Percentiles rank a stretch among this genome's conserved stretches.
phyloP scores from a whole-genome alignment of 2,329 filamentous ascomycete genomes.

The Xylariaceae sp. region DNA sequence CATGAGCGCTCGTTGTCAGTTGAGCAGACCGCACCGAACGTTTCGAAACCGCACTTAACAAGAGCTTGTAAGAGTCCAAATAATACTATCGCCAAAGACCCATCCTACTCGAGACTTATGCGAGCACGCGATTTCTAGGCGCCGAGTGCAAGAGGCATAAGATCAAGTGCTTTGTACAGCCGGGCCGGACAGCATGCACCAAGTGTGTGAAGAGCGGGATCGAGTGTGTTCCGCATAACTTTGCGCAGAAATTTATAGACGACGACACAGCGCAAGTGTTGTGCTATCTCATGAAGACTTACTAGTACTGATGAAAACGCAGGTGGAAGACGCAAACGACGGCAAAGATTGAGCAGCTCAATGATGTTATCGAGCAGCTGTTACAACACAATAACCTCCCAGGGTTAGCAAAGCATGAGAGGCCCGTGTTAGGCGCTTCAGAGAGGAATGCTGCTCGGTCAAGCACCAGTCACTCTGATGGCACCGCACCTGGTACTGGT shows the following conservation, averaged over 20 bases:
- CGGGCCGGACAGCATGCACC: slow-evolving; percentile 1
- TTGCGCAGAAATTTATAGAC: slow-evolving; percentile 15
- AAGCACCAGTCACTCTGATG: background rate
- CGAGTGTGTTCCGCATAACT: slow-evolving; percentile 13
- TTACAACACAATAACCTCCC: slow-evolving; percentile 10
- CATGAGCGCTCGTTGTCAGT: no score
- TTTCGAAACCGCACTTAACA: no score
- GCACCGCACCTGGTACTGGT: no score
- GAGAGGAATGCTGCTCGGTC: slow-evolving; percentile 1
- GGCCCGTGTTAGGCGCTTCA: background rate
- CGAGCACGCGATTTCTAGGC: no score
- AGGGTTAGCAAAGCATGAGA: slow-evolving; percentile 1
- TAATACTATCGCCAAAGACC: no score
- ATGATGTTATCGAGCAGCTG: slow-evolving; percentile 11
- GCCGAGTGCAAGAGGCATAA: slow-evolving; percentile 14
- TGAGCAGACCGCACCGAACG: no score
- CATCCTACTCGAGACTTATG: no score
- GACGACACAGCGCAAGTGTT: slow-evolving; percentile 11
- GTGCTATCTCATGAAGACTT: background rate
- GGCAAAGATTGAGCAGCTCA: slow-evolving; percentile 10
- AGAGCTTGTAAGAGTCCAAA: no score
- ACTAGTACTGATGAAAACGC: background rate
- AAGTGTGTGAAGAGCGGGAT: slow-evolving; percentile 11
- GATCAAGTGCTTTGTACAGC: slow-evolving; percentile 3
- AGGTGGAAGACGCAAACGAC: slow-evolving; percentile 14